Evolutionary conservation across 2,329 filamentous ascomycete species (phyloP), one percentile per base, ranked within the genome.

Genomic region (Cytospora piceae): DNA sequence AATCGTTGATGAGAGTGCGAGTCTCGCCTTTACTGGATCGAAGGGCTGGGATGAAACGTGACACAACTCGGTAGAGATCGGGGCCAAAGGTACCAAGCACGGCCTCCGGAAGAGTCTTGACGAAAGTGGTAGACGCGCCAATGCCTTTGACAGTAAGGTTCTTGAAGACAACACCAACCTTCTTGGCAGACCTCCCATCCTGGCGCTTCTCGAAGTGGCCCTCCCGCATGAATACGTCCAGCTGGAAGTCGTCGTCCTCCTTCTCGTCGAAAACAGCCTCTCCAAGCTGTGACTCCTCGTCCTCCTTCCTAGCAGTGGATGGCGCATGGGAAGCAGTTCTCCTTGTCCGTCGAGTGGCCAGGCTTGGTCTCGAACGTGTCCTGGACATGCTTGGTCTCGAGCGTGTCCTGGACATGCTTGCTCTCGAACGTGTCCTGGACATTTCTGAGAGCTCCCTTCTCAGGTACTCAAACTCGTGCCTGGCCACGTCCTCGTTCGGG

Each of bases 51-150:
- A 83, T 70, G 56, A 74, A 76, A 2, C 73, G 71, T 34, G 75
- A 76, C 17, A 93, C 71, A 8, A 92, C 77, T 27, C 80, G 83
- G 74, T 92, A 94, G 1, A 94, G 78, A 75, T 94, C 92, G 0
- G 91, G 91, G 0, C 92, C 92, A 74, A 95, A 94, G 0, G 91
- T 93, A 27, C 90, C 90, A 5, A 93, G 68, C 46, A 94, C 82
- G 3, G 91, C 91, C 69, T 91, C 85, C 0, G 91, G 91, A 0
- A 94, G 77, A 0, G 90, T 93, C 67, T 86, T 86, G 31, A 91
- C 90, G 69, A 91, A 90, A 0, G 86, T 86, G 0, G 89, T 82
- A 0, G 86, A 88, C 15, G 85, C 86, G 52, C 87, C 87, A 9
- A 88, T 79, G 22, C 91, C 91, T 74, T 90, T 88, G 32, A 94